phyloP scores from a whole-genome alignment of 768 basidiomycete species.

The Tulasnella calospora region DNA sequence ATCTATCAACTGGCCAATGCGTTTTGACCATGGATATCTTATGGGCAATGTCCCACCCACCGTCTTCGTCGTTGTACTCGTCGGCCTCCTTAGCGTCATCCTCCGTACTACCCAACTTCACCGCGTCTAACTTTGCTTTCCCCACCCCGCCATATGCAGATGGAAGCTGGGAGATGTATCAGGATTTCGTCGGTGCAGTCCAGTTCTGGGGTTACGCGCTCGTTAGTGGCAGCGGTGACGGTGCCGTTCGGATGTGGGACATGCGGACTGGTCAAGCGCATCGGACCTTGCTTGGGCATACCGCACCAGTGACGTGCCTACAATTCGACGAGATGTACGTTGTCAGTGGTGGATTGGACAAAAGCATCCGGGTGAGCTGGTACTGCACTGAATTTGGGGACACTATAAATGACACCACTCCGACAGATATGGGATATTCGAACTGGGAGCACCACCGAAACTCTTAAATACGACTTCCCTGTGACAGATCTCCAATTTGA shows the following conservation, averaged over 20 bases:
- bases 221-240: constrained; percentile 94
- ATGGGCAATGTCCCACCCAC: constrained; percentile 94
- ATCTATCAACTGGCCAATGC: constrained; percentile 93
- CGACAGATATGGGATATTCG: constrained; percentile 92
- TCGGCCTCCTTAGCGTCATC: constrained; percentile 36
- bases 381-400: neutral
- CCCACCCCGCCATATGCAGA: constrained; percentile 85
- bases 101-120: constrained; percentile 42
- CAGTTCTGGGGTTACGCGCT: constrained; percentile 99
- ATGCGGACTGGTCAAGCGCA: constrained; percentile 99
- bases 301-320: constrained; percentile 85
- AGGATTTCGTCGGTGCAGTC: constrained; percentile 95
- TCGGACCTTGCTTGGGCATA: constrained; percentile 87
- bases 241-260: constrained; percentile 99
- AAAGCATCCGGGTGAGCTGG: constrained; percentile 71
- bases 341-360: constrained; percentile 88
- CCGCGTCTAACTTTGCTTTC: constrained; percentile 65
- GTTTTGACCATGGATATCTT: constrained; percentile 99
- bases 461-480: constrained; percentile 82
- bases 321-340: constrained; percentile 95
- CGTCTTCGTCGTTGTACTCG: constrained; percentile 24
- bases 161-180: constrained; percentile 90
- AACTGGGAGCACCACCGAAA: constrained; percentile 80
- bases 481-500: constrained; percentile 94
- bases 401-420: neutral